Evolutionary conservation across 1,284 basidiomycete genomes (phyloP), one percentile per base, ranked within the genome.

Genomic region (Pseudomicrostroma phylloplanum): DNA sequence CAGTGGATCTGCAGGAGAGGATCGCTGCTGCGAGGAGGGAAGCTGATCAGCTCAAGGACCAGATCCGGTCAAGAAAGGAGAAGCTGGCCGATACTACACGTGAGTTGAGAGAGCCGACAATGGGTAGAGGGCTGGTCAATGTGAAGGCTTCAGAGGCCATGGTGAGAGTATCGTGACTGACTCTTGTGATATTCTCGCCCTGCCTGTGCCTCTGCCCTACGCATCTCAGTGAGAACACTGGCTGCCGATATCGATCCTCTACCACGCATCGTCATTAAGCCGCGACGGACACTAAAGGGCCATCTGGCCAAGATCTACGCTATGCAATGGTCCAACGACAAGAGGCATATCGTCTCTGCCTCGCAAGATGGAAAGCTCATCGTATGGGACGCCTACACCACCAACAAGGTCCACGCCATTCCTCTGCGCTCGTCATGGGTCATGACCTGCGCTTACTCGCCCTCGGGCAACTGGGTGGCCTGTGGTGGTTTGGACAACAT

Each of bases 221-320:
- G 6, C 43, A 48, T 12, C 12, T 12, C 78, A 85, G 93, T 98
- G 76, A 89, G 92, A 59, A 91, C 92, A 21, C 96, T 96, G 92
- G 92, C 94, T 46, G 89, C 89, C 61, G 94, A 97, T 79, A 89
- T 96, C 42, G 92, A 96, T 67, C 88, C 92, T 13, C 84, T 98
- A 57, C 93, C 94, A 42, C 88, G 94, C 64, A 90, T 98, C 71
- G 88, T 94, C 39, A 92, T 98, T 89, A 90, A 92, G 73, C 90
- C 91, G 55, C 87, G 93, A 65, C 88, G 94, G 68, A 91, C 92
- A 64, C 87, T 98, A 72, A 89, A 93, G 76, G 94, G 94, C 54
- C 96, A 97, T 82, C 86, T 97, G 63, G 93, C 94, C 70, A 99
- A 99, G 85, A 96, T 99, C 79, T 97, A 97, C 81, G 93, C 96